Percentiles rank a stretch among this genome's conserved stretches.
These are phyloP conservation scores for Triadica sebifera DNA, from an alignment of 345 rosid species.

Conservation along the genomic window DNA sequence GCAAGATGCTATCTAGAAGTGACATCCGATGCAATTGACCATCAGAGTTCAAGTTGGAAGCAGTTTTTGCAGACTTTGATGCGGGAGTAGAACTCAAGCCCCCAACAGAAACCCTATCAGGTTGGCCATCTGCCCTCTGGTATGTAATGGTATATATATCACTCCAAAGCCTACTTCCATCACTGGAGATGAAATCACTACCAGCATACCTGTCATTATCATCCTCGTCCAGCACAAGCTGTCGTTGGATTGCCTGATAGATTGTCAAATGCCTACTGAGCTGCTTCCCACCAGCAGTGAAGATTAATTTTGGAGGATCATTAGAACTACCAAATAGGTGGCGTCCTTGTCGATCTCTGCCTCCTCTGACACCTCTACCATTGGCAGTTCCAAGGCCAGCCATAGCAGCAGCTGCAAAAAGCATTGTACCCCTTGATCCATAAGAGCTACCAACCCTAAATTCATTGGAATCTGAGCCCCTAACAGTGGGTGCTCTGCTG, in stretches of 20 bases:
- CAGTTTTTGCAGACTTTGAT: constrained; percentile 57
- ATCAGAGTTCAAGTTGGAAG: constrained; percentile 48
- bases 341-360: constrained; percentile 88
- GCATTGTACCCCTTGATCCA: constrained; percentile 91
- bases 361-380: constrained; percentile 91
- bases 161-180: constrained; percentile 85
- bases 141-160: constrained; percentile 88
- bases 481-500: constrained; percentile 63
- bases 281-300: constrained; percentile 87
- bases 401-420: constrained; percentile 98
- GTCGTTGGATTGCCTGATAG: constrained; percentile 97
- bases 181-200: constrained; percentile 79
- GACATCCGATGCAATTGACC: constrained; percentile 50
- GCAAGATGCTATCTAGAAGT: constrained; percentile 88
- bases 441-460: constrained; percentile 64
- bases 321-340: constrained; percentile 55
- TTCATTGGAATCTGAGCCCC: constrained; percentile 74
- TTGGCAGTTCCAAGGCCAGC: constrained; percentile 93
- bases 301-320: constrained; percentile 75
- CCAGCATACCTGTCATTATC: constrained; percentile 86
- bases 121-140: constrained; percentile 82
- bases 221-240: constrained; percentile 83
- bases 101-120: constrained; percentile 61
- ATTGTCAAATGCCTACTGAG: constrained; percentile 91
- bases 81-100: constrained; percentile 52